A percentile compares a stretch with the other conserved stretches of the same genome.
These are phyloP conservation scores for Spathaspora girioi DNA, from an alignment of 805 yeast genomes.

Conservation along the genomic window DNA sequence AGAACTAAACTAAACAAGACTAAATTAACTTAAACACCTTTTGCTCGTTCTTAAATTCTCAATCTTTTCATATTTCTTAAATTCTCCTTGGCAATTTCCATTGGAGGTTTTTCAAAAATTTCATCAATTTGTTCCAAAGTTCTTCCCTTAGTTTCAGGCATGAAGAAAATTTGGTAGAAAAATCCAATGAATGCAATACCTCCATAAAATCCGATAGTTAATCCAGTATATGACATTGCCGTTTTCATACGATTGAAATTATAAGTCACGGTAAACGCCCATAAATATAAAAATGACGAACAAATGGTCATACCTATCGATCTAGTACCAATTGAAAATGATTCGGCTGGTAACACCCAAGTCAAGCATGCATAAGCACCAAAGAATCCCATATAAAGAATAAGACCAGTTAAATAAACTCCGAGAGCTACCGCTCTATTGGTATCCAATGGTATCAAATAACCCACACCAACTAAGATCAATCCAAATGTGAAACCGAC, in stretches of 20 bases:
- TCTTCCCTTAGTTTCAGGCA: constrained; percentile 71
- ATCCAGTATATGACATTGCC: constrained; percentile 59
- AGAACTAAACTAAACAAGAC: too few species aligned
- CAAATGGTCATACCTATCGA: constrained; percentile 64
- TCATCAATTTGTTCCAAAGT: constrained; percentile 72
- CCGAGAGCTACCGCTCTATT: constrained; percentile 51
- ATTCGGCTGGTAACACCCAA: constrained; percentile 68
- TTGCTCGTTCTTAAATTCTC: constrained; percentile 31
- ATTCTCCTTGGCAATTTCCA: constrained; percentile 32
- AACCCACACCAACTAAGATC: constrained; percentile 57
- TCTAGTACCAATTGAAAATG: constrained; percentile 55
- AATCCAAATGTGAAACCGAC: constrained; percentile 60
- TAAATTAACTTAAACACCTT: constrained; percentile 7
- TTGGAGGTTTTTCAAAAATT: constrained; percentile 49
- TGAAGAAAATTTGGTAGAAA: constrained; percentile 50
- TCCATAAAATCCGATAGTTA: constrained; percentile 64
- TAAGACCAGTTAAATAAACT: constrained; percentile 58
- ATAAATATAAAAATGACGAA: constrained; percentile 52
- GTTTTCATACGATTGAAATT: constrained; percentile 55
- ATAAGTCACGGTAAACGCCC: constrained; percentile 63
- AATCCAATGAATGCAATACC: constrained; percentile 60
- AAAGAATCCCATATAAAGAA: constrained; percentile 61
- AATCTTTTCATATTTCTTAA: constrained; percentile 23
- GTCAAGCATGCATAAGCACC: constrained; percentile 66
- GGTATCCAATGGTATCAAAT: constrained; percentile 36